Percentiles rank a stretch among this genome's conserved stretches.
phyloP scores from a whole-genome alignment of 768 basidiomycete species.

The Suillus bovinus region DNA sequence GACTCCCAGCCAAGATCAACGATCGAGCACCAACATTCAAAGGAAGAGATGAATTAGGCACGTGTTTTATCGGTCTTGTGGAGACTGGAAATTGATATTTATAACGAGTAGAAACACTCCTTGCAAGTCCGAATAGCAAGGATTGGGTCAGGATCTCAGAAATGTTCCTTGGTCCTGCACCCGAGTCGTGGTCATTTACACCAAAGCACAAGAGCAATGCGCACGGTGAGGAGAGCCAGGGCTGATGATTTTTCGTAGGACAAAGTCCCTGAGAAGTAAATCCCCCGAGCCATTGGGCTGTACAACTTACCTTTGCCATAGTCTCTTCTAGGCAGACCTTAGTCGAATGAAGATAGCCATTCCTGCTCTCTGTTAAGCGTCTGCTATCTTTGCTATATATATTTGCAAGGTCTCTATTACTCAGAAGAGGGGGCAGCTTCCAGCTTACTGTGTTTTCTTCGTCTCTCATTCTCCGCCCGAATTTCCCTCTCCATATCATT shows the following conservation, averaged over 20 bases:
- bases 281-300: background rate
- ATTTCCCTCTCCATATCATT: slow-evolving; percentile 29
- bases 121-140: slow-evolving; percentile 73
- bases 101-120: slow-evolving; percentile 66
- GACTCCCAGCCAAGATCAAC: slow-evolving; percentile 78
- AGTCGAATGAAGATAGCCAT: background rate
- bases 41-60: slow-evolving; percentile 87
- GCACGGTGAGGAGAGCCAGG: slow-evolving; percentile 64
- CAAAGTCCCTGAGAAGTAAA: background rate
- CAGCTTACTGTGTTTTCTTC: slow-evolving; percentile 3
- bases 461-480: slow-evolving; percentile 30
- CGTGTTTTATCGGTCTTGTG: slow-evolving; percentile 24
- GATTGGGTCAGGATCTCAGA: slow-evolving; percentile 95
- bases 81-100: slow-evolving; percentile 5
- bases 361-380: background rate
- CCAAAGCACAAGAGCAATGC: slow-evolving; percentile 96
- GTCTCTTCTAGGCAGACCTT: background rate
- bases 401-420: background rate
- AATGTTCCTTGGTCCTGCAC: slow-evolving; percentile 91
- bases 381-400: background rate
- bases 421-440: background rate
- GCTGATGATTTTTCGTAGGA: slow-evolving; percentile 29
- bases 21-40: slow-evolving; percentile 87
- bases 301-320: background rate
- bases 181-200: slow-evolving; percentile 80